Percentiles rank a stretch among this genome's conserved stretches.
phyloP scores from a whole-genome alignment of 192 early-diverging fungal genomes.

The Gamsiella multidivaricata region DNA sequence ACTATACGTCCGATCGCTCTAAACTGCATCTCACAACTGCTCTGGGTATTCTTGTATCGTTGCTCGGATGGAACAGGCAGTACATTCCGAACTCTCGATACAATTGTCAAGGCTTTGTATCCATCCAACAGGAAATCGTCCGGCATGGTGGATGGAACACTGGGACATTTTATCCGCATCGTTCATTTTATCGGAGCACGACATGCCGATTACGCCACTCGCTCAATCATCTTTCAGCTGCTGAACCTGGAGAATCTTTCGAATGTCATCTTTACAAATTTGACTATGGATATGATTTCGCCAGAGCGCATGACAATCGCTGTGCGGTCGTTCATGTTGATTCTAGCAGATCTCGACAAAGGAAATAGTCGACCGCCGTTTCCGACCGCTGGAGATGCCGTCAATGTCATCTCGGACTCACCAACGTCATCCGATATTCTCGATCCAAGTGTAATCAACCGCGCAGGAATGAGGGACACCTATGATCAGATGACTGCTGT shows the following conservation, averaged over 20 bases:
- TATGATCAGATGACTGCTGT: conserved; percentile 76
- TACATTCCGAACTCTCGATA: conserved; percentile 65
- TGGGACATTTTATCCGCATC: conserved; percentile 78
- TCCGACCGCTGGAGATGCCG: conserved; percentile 57
- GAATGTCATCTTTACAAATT: conserved; percentile 50
- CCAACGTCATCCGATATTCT: conserved; percentile 57
- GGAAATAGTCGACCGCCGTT: conserved; percentile 58
- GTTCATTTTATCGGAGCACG: conserved; percentile 72
- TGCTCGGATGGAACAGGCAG: conserved; percentile 75
- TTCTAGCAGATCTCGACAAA: conserved; percentile 80
- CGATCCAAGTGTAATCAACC: conserved; percentile 60
- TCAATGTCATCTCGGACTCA: conserved; percentile 37
- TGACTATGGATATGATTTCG: conserved; percentile 61
- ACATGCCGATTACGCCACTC: conserved; percentile 74
- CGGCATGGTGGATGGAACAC: conserved; percentile 68
- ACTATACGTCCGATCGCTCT: conserved; percentile 77
- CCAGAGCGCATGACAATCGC: conserved; percentile 83
- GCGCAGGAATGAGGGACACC: conserved; percentile 72
- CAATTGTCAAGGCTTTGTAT: conserved; percentile 72
- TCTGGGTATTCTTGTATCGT: conserved; percentile 96
- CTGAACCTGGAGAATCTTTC: conserved; percentile 68
- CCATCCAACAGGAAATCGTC: conserved; percentile 67
- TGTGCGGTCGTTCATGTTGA: conserved; percentile 75
- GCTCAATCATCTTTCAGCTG: conserved; percentile 72
- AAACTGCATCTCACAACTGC: conserved; percentile 79